Percentiles rank a stretch among this genome's conserved stretches.
These are phyloP conservation scores for Xylariaceae sp. DNA, from an alignment of 2,329 filamentous ascomycete genomes.

Conservation along the genomic window DNA sequence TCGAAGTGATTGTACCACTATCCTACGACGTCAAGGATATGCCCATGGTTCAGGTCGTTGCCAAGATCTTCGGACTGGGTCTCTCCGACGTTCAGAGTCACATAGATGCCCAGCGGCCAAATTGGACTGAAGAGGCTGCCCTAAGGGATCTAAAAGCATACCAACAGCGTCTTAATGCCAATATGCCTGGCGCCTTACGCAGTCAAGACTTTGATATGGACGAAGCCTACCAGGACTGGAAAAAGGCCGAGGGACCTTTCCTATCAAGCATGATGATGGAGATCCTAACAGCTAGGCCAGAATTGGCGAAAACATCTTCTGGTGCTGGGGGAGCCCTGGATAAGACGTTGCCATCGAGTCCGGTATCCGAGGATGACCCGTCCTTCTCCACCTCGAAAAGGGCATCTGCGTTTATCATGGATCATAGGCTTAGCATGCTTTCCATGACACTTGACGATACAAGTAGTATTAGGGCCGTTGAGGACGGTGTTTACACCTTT, in stretches of 20 bases:
- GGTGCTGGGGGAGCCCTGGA: slow-evolving; percentile 41
- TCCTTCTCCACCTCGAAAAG: slow-evolving; percentile 43
- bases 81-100: slow-evolving; percentile 78
- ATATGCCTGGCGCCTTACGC: slow-evolving; percentile 69
- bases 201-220: slow-evolving; percentile 86
- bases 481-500: slow-evolving; percentile 73
- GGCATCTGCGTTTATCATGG: slow-evolving; percentile 43
- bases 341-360: slow-evolving; percentile 53
- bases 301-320: slow-evolving; percentile 71
- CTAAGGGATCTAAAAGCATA: slow-evolving; percentile 90
- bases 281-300: slow-evolving; percentile 78
- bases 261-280: slow-evolving; percentile 91
- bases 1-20: slow-evolving; percentile 77
- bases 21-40: slow-evolving; percentile 96
- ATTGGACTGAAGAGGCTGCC: slow-evolving; percentile 90
- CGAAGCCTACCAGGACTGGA: slow-evolving; percentile 85
- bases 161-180: slow-evolving; percentile 78
- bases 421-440: slow-evolving; percentile 63
- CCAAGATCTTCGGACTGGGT: slow-evolving; percentile 75
- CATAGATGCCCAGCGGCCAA: slow-evolving; percentile 70
- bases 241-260: slow-evolving; percentile 79
- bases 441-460: slow-evolving; percentile 56
- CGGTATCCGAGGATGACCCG: slow-evolving; percentile 46
- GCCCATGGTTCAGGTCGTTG: slow-evolving; percentile 83
- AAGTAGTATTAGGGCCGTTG: slow-evolving; percentile 48